Base-by-base conservation (phyloP, 1,139 yeast genomes). In the Petasospora rhodanensis region DNA sequence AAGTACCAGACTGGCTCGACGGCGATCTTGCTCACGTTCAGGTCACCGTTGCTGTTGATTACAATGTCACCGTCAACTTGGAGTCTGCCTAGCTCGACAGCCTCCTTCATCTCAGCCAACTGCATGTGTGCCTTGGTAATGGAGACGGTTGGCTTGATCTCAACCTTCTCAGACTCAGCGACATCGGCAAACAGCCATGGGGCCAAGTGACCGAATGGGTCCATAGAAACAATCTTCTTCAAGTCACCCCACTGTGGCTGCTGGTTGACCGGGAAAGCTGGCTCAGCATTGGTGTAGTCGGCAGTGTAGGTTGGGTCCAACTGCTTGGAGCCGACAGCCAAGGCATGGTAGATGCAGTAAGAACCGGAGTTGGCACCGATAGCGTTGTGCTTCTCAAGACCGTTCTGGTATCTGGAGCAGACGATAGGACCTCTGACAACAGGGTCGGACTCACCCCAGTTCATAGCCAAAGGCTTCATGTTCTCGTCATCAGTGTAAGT, bases 1-100 rank as follows among this genome's bases (percentile, higher is more conserved):
- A 76, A 58, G 46, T 72, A 68, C 81, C 82, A 76, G 23, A 76
- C 81, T 10, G 81, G 81, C 46, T 76, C 82, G 23, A 73, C 75
- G 2, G 81, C 82, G 38, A 76, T 64, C 51, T 76, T 76, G 24
- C 79, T 70, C 23, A 73, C 77, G 18, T 70, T 70, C 49, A 76
- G 57, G 45, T 75, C 81, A 45, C 82, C 82, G 35, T 66, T 55
- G 18, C 62, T 59, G 52, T 76, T 75, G 40, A 74, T 56, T 17
- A 75, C 80, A 43, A 76, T 55, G 22, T 69, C 58, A 32, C 80
- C 80, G 50, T 76, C 82, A 15, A 76, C 76, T 37, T 55, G 45
- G 32, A 76, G 52, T 34, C 68, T 64, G 12, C 80, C 80, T 13
- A 50, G 54, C 22, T 57, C 57, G 29, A 76, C 77, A 32, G 71